phyloP scores from a whole-genome alignment of 345 rosid species.

The Citrus unshiu region DNA sequence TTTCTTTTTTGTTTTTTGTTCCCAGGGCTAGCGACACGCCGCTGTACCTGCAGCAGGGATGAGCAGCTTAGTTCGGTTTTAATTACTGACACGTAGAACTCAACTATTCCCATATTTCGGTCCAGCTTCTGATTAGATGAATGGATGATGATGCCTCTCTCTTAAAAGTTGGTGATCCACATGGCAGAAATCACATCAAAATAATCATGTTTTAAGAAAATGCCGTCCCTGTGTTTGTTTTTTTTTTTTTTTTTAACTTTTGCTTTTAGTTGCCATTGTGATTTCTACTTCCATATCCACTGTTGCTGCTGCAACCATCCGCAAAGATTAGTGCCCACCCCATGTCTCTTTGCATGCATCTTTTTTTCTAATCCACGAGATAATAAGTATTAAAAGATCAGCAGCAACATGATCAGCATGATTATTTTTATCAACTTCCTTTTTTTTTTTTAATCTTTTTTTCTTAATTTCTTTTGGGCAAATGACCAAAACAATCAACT shows the following conservation, averaged over 20 bases:
- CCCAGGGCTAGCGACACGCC: too few relatives aligned
- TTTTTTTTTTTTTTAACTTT: not conserved
- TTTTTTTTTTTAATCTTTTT: too few relatives aligned
- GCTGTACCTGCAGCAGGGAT: not conserved
- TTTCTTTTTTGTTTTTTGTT: not conserved
- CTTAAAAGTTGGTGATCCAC: not conserved
- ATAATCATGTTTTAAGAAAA: not conserved
- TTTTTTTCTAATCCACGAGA: too few relatives aligned
- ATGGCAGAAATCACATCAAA: not conserved
- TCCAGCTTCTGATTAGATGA: too few relatives aligned
- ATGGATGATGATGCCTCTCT: not conserved
- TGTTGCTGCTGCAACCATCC: not conserved
- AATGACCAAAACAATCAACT: too few relatives aligned
- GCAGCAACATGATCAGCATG: too few relatives aligned
- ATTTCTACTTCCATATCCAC: constrained; percentile 2
- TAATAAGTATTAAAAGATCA: too few relatives aligned
- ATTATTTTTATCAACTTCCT: too few relatives aligned
- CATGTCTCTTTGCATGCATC: not conserved
- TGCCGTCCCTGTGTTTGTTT: constrained; percentile 3
- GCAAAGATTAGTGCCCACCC: constrained; percentile 8
- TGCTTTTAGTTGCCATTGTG: not conserved
- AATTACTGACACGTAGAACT: not conserved
- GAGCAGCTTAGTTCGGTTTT: too few relatives aligned
- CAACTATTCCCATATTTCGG: too few relatives aligned
- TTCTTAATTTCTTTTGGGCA: too few relatives aligned